Evolutionary conservation across 2,329 filamentous ascomycete species (phyloP).

Genomic region (Diaporthe sp.): DNA sequence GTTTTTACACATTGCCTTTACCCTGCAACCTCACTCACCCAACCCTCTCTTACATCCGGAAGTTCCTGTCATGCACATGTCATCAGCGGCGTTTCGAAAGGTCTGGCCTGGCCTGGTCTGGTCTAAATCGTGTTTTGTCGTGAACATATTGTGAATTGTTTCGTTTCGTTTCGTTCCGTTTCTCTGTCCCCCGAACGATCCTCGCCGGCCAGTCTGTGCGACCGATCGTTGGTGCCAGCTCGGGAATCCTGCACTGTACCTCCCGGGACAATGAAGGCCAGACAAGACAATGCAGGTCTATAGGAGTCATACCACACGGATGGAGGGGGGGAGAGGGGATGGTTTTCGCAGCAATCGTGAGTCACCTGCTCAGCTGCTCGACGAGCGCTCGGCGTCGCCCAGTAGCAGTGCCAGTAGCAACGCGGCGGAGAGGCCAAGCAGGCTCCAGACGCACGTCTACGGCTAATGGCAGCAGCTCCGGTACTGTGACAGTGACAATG

Average conservation of each 20-base stretch:
- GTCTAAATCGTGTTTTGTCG: not conserved
- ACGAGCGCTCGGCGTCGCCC: not conserved
- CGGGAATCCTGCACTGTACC: not conserved
- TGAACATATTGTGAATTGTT: not conserved
- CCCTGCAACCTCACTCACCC: not conserved
- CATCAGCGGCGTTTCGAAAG: not conserved
- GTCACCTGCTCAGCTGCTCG: constrained; percentile 32
- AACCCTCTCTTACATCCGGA: not conserved
- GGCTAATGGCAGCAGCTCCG: constrained; percentile 27
- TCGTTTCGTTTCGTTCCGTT: constrained; percentile 8
- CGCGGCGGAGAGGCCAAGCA: constrained; percentile 30
- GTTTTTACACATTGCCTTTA: constrained; percentile 25
- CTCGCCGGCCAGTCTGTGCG: not conserved
- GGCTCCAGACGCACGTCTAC: constrained; percentile 36
- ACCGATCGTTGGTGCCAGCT: not conserved
- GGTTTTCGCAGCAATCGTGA: constrained; percentile 33
- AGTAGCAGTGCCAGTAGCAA: not conserved
- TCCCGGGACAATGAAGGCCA: not conserved
- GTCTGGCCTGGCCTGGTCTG: not conserved
- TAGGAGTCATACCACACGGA: constrained; percentile 4
- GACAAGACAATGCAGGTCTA: constrained; percentile 8
- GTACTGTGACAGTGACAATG: not conserved
- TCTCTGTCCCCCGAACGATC: not conserved
- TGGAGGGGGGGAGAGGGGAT: not conserved
- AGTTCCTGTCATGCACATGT: constrained; percentile 1